A percentile compares a stretch with the other conserved stretches of the same genome.
Conservation (phyloP, 2,329 filamentous ascomycete species). For the Furcasterigmium furcatum region DNA sequence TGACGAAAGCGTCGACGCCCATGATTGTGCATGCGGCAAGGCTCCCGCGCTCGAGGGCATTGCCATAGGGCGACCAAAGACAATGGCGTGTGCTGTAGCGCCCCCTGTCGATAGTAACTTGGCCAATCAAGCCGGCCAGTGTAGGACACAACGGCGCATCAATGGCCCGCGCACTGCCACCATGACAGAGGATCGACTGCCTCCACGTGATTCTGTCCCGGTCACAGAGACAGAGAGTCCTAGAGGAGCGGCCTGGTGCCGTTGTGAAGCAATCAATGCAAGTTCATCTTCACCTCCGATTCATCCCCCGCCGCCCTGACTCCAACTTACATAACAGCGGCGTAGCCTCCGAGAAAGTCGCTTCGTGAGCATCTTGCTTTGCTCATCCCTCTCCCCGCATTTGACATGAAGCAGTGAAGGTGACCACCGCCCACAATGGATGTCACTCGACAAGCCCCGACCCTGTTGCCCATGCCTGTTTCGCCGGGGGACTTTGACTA, state of each 20-base stretch:
- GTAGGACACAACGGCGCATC: background rate
- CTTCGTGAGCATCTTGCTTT: too few species aligned
- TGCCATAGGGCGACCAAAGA: background rate
- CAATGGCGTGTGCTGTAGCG: too few species aligned
- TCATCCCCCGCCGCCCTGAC: too few species aligned
- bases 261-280: too few species aligned
- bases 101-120: background rate
- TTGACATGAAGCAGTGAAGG: too few species aligned
- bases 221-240: too few species aligned
- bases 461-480: slow-evolving; percentile 22
- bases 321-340: too few species aligned
- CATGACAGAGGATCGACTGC: slow-evolving; percentile 2
- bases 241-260: too few species aligned
- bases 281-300: too few species aligned
- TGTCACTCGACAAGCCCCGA: background rate
- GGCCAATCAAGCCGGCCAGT: slow-evolving; percentile 1
- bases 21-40: background rate
- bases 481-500: slow-evolving; percentile 33
- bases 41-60: background rate
- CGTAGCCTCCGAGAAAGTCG: too few species aligned
- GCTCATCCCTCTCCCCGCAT: too few species aligned
- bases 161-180: slow-evolving; percentile 1
- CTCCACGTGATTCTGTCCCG: slow-evolving; percentile 3
- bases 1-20: background rate
- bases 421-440: too few species aligned